Base-by-base conservation (phyloP, 1,284 basidiomycete genomes). In the Moesziomyces antarcticus region DNA sequence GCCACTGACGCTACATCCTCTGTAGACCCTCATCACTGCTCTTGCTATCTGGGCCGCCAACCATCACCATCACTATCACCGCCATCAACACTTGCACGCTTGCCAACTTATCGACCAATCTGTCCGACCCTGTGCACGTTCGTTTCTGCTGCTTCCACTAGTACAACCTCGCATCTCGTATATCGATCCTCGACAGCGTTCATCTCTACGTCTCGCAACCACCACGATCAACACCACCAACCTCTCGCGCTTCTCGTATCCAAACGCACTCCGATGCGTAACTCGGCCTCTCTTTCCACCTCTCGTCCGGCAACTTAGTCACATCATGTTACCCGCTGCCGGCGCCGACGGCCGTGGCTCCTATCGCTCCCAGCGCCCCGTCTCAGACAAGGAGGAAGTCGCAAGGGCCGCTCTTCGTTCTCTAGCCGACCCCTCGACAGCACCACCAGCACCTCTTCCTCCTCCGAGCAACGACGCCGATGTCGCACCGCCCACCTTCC, bases 371-470 rank as follows among this genome's bases (percentile, higher is more conserved):
- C 58, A 25, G 7, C 47, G 47, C 22, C 43, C 71, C 18, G 40
- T 55, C 45, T 61, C 65, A 30, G 57, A 68, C 44, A 73, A 73
- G 42, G 65, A 68, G 40, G 65, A 73, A 45, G 55, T 73, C 13
- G 71, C 71, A 1, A 51, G 71, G 22, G 71, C 71, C 6, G 71
- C 65, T n/a, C 55, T 73, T 6, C 65, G 71, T 3, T 73, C 71
- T 0, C 58, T 73, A 5, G 60, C 71, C 10, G 56, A 20, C 0
- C 64, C 59, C 8, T n/a, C 30, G 2, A 50, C 18, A 10, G 35
- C 35, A 41, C 14, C 22, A 3, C 33, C 49, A 16, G 14, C 30
- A n/a, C 49, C 49, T 21, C 49, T 25, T 25, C 30, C 27, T 30
- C 48, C 48, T 20, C 48, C 48, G 35, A 8, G 27, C 35, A 21